These are phyloP conservation scores for Malassezia slooffiae DNA, from an alignment of 1,284 basidiomycete species.

Conservation along the genomic window DNA sequence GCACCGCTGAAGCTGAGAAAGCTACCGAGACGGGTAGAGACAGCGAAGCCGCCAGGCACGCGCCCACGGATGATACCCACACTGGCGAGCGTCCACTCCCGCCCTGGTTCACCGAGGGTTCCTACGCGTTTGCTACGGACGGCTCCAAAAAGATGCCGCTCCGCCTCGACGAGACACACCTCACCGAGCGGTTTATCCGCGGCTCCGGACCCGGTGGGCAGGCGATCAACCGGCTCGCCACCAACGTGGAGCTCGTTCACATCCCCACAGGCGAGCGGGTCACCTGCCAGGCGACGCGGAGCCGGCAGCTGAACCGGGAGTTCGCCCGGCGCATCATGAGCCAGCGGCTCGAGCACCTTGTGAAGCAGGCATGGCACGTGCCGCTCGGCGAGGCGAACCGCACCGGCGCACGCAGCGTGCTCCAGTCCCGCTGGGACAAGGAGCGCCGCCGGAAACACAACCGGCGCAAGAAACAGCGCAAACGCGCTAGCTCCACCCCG, in stretches of 20 bases:
- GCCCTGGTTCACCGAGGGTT: slow-evolving; percentile 27
- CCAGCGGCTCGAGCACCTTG: slow-evolving; percentile 24
- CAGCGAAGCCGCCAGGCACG: slow-evolving; percentile 3
- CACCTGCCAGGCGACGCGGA: slow-evolving; percentile 34
- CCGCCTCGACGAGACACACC: slow-evolving; percentile 29
- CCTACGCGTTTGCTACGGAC: slow-evolving; percentile 21
- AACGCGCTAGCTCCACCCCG: too few species aligned
- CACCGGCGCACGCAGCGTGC: slow-evolving; percentile 18
- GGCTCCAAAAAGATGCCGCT: slow-evolving; percentile 34
- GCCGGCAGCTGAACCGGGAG: slow-evolving; percentile 29
- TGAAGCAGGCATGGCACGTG: slow-evolving; percentile 14
- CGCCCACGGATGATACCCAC: too few species aligned
- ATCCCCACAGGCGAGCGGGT: slow-evolving; percentile 31
- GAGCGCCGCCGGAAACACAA: slow-evolving; percentile 23
- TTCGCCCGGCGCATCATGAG: slow-evolving; percentile 31
- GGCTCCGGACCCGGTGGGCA: slow-evolving; percentile 43
- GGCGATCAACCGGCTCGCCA: slow-evolving; percentile 43
- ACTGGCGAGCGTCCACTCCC: too few species aligned
- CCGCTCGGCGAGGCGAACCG: slow-evolving; percentile 5
- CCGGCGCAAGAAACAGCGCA: slow-evolving; percentile 32
- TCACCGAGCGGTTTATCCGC: slow-evolving; percentile 39
- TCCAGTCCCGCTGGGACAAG: slow-evolving; percentile 27
- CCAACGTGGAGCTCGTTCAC: slow-evolving; percentile 34
- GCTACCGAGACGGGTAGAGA: background rate
- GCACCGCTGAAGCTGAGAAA: background rate